Evolutionary conservation across 2,329 filamentous ascomycete species (phyloP).

Genomic region (Ceratocystis cubensis): DNA sequence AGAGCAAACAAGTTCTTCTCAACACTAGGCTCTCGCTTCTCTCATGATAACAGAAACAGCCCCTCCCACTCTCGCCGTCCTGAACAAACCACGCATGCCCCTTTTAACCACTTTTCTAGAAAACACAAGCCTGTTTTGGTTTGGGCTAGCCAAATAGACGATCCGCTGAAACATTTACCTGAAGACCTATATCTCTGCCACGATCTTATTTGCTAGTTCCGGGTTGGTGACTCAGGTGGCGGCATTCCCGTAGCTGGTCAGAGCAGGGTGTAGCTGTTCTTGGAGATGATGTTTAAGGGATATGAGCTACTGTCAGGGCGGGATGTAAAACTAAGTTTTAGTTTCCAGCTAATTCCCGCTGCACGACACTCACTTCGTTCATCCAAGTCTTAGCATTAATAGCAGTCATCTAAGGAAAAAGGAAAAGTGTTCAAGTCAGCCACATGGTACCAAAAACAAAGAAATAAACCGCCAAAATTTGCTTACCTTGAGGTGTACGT

Average conservation of each 20-base stretch:
- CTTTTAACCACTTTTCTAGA: neutral
- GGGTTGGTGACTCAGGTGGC: too few species aligned
- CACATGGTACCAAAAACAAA: neutral
- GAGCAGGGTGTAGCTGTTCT: neutral
- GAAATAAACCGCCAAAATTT: neutral
- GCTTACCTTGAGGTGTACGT: conserved; percentile 48
- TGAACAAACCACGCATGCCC: neutral
- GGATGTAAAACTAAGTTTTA: conserved; percentile 23
- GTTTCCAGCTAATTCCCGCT: conserved; percentile 37
- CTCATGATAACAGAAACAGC: neutral
- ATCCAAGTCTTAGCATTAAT: conserved; percentile 42
- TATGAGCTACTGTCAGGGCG: neutral
- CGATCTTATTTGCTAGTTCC: too few species aligned
- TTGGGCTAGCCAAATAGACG: neutral
- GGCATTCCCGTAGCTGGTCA: neutral
- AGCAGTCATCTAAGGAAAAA: conserved; percentile 37
- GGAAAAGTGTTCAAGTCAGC: neutral
- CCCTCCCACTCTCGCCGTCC: neutral
- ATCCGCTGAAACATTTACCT: neutral
- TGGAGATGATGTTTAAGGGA: neutral
- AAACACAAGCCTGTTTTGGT: neutral
- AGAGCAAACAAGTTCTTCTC: neutral
- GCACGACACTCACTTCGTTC: conserved; percentile 38
- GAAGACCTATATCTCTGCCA: neutral
- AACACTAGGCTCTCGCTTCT: neutral